Conservation (phyloP, 1,284 basidiomycete genomes). For the Trametes pubescens region DNA sequence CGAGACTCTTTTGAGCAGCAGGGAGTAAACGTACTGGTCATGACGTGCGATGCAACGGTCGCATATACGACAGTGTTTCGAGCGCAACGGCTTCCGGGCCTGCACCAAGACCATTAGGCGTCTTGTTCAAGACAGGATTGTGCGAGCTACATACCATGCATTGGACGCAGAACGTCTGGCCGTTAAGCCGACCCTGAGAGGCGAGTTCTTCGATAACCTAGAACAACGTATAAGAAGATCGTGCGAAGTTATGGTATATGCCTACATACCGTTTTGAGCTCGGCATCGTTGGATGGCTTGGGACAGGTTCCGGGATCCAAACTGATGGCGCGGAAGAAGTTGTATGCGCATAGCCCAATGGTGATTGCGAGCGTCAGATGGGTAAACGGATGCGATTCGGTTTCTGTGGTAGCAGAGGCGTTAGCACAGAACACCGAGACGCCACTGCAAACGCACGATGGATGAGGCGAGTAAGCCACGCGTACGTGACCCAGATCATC, state of each 20-base stretch:
- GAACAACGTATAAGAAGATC: background rate
- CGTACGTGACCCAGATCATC: constrained; percentile 87
- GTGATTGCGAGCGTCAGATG: constrained; percentile 81
- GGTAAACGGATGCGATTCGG: constrained; percentile 76
- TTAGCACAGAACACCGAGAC: constrained; percentile 7
- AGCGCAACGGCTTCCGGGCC: constrained; percentile 91
- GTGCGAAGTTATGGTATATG: background rate
- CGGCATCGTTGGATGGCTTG: constrained; percentile 78
- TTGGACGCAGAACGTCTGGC: constrained; percentile 94
- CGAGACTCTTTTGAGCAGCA: background rate
- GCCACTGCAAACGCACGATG: constrained; percentile 56
- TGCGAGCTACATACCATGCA: constrained; percentile 74
- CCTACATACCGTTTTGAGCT: constrained; percentile 79
- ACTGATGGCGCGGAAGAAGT: constrained; percentile 89
- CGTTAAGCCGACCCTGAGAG: constrained; percentile 88
- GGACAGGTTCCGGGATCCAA: constrained; percentile 94
- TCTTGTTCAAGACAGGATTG: too few relatives aligned
- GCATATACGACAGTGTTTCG: constrained; percentile 95
- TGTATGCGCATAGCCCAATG: constrained; percentile 81
- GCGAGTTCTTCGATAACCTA: constrained; percentile 92
- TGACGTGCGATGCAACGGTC: constrained; percentile 89
- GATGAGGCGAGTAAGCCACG: constrained; percentile 82
- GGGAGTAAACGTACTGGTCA: constrained; percentile 79
- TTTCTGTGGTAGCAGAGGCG: constrained; percentile 53
- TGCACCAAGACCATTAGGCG: constrained; percentile 37